phyloP scores from a whole-genome alignment of 345 rosid species.

The Lepidium africanum region DNA sequence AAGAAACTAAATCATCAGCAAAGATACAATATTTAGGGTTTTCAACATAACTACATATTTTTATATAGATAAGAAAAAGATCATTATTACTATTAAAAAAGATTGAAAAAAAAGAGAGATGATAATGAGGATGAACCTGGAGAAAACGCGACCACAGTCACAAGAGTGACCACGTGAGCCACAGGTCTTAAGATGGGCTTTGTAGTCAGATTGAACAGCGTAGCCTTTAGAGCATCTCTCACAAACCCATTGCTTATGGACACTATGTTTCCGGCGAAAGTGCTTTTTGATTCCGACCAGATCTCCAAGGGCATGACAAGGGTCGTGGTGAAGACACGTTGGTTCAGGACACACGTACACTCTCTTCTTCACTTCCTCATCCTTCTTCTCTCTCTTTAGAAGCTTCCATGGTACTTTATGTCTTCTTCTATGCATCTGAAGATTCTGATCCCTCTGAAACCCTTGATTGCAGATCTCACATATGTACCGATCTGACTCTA shows the following conservation, averaged over 20 bases:
- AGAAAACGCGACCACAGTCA: conserved; percentile 95
- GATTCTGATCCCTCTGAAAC: conserved; percentile 93
- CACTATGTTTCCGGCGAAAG: conserved; percentile 82
- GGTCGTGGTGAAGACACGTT: conserved; percentile 86
- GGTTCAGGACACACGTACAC: conserved; percentile 96
- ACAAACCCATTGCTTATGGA: conserved; percentile 91
- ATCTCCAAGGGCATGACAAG: conserved; percentile 93
- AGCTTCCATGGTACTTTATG: conserved; percentile 99
- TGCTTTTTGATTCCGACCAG: conserved; percentile 97
- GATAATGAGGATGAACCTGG: conserved; percentile 43
- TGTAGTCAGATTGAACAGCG: conserved; percentile 97
- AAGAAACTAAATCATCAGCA: neutral
- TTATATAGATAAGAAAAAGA: neutral
- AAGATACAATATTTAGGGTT: conserved; percentile 11
- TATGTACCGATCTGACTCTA: conserved; percentile 89
- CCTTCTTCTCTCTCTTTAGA: conserved; percentile 61
- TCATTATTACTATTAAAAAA: neutral
- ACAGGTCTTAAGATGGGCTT: conserved; percentile 96
- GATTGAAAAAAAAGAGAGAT: neutral
- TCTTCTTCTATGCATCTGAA: conserved; percentile 93
- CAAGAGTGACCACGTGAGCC: conserved; percentile 97
- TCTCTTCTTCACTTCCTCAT: conserved; percentile 57
- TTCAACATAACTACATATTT: neutral
- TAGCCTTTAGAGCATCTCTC: conserved; percentile 84
- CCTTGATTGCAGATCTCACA: conserved; percentile 99